Percentiles rank a stretch among this genome's conserved stretches.
Conservation (phyloP, 2,329 filamentous ascomycete genomes). For the Iodosphaeria phyllophila region DNA sequence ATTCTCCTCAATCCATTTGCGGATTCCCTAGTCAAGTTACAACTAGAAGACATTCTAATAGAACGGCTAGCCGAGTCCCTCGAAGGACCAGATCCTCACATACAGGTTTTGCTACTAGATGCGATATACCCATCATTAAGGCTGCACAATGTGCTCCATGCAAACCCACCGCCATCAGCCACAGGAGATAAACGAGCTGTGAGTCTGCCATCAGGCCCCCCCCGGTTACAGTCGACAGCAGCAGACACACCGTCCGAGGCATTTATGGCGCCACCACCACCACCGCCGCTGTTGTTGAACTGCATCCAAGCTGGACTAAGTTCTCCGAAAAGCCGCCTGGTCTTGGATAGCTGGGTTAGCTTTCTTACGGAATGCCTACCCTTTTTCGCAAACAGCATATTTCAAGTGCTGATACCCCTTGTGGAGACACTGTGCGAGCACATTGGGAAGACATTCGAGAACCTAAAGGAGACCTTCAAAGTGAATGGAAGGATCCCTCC, state of each 20-base stretch:
- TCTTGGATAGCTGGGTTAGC: constrained; percentile 80
- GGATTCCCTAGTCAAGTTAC: constrained; percentile 35
- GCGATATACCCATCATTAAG: constrained; percentile 59
- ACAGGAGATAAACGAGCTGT: constrained; percentile 26
- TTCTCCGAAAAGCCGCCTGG: constrained; percentile 50
- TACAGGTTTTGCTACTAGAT: constrained; percentile 64
- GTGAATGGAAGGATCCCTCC: constrained; percentile 12
- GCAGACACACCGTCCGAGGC: constrained; percentile 9
- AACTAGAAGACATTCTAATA: constrained; percentile 54
- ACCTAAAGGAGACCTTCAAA: constrained; percentile 47
- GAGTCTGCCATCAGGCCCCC: constrained; percentile 21
- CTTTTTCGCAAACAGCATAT: constrained; percentile 67
- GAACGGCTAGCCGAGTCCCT: constrained; percentile 45
- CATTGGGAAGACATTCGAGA: constrained; percentile 52
- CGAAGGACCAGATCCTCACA: constrained; percentile 41
- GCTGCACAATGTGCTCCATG: constrained; percentile 28
- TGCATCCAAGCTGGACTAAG: constrained; percentile 70
- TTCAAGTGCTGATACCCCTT: constrained; percentile 76
- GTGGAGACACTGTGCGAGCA: constrained; percentile 78
- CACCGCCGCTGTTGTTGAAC: constrained; percentile 56
- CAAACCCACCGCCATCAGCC: constrained; percentile 23
- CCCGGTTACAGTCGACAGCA: constrained; percentile 18
- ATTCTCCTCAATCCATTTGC: constrained; percentile 48
- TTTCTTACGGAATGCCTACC: constrained; percentile 74
- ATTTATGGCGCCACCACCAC: too few species aligned